Evolutionary conservation across 208 protist species (phyloP), one percentile per base, ranked within the genome.

Genomic region (Leptomonas seymouri): DNA sequence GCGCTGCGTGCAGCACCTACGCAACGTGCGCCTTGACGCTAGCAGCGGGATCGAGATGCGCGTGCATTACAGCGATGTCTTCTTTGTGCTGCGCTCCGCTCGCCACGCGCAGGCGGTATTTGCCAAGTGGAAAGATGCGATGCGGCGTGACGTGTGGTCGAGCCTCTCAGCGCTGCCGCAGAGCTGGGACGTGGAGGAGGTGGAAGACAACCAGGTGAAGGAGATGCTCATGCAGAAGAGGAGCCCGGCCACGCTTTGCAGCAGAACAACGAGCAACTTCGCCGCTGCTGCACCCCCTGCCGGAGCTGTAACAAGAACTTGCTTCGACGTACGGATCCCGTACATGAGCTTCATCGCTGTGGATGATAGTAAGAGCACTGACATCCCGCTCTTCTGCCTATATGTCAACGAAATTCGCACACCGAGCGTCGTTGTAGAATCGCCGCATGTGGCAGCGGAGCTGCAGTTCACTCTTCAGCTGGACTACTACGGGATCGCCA

Each of bases 21-120:
- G 51, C 39, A 71, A 27, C 39, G 48, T 85, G 21, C 69, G 74
- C 5, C 49, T 88, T 2, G 65, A 67, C 31, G 71, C 78, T 21
- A 65, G 59, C 30, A 74, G 28, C 25, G 84, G 80, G 0, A 58
- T 88, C 23, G 87, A 89, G 30, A 53, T 93, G 36, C 74, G 61
- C 8, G 61, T 88, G 28, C 78, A 82, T 9, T 84, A 83, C 64
- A 76, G 81, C 46, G 87, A 90, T 46, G 49, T 87, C 11, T 80
- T 79, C 14, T 70, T 89, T 25, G 81, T 73, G 42, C 67, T 67
- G 28, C 53, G 55, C 18, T 74, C 84, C 0, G 45, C 81, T 23
- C 45, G 71, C 7, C 76, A 86, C 34, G 81, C 79, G n/a, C 51
- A 65, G 49, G 41, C 76, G 34, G 76, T 79, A 14, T 59, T 89